Base-by-base conservation (phyloP, 78 protist genomes). In the Polysphondylium violaceum region DNA sequence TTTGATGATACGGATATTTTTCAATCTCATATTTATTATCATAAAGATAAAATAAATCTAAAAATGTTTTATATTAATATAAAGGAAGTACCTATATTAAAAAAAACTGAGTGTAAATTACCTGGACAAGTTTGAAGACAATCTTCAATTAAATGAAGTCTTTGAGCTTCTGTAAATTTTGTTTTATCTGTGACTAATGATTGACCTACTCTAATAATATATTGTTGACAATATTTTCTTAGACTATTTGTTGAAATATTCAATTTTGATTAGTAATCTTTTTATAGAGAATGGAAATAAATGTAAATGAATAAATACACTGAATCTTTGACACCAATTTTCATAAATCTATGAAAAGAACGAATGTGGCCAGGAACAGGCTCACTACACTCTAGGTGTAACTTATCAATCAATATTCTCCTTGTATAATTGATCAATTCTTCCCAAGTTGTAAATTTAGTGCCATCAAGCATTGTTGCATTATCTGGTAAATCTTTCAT, bases 1-100 rank as follows among this genome's bases (percentile, higher is more conserved):
- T 31, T 60, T 61, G 67, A 68, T 68, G 53, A 76, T 12, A 76
- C 9, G 86, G 86, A 36, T 36, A 76, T 43, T 44, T 76, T 11
- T 76, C 86, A 0, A 76, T 43, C 1, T 43, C 50, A 60, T 41
- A 50, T 11, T 76, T 43, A 21, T 61, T 40, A 61, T 27, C 12
- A 50, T 71, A 71, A n/a, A 71, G 19, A 50, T 71, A 50, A 0
- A 11, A n/a, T 71, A 71, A 71, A 11, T 71, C 31, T 68, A 17
- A 25, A 41, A 25, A 25, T 68, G 1, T 9, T 23, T 41, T 23
- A 41, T 12, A 68, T 71, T 50, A 4, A n/a, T n/a, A 56, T n/a
- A 17, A 17, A 56, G 21, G 5, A 56, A 56, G 7, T 14, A 56
- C 5, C n/a, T 56, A 6, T 17, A 56, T 56, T 14, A 17, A 14